Percentiles rank a stretch among this genome's conserved stretches.
Evolutionary conservation across 2,329 filamentous ascomycete species (phyloP).

Genomic region (Fusarium gaditjirri): DNA sequence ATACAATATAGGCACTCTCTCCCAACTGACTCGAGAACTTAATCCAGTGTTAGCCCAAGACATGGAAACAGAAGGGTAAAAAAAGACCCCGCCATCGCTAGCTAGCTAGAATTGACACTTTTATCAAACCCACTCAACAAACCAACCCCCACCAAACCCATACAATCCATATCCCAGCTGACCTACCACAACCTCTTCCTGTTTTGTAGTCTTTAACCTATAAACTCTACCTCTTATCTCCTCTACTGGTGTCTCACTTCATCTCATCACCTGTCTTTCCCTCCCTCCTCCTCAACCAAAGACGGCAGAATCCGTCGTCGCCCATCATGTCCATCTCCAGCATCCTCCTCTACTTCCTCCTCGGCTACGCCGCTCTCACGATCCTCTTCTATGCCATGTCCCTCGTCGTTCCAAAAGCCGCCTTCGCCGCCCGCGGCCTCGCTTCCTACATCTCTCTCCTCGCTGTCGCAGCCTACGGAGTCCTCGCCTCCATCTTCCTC

Average conservation of each 20-base stretch:
- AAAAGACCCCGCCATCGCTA: constrained; percentile 29
- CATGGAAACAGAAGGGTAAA: background rate
- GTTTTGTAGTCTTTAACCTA: background rate
- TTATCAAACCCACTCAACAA: constrained; percentile 21
- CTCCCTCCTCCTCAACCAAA: background rate
- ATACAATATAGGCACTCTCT: background rate
- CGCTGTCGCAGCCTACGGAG: constrained; percentile 75
- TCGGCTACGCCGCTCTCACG: constrained; percentile 63
- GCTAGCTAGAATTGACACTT: constrained; percentile 6
- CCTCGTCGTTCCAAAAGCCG: constrained; percentile 65
- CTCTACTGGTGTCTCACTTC: constrained; percentile 8
- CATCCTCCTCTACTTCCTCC: constrained; percentile 59
- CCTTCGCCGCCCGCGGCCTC: constrained; percentile 76
- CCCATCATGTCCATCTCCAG: constrained; percentile 52
- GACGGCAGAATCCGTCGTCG: background rate
- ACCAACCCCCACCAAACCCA: constrained; percentile 34
- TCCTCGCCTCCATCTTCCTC: constrained; percentile 76
- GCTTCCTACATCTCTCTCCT: constrained; percentile 73
- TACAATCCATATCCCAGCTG: constrained; percentile 16
- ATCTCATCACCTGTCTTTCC: constrained; percentile 3
- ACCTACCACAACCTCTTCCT: constrained; percentile 15
- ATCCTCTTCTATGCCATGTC: constrained; percentile 71
- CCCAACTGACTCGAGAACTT: too few relatives aligned
- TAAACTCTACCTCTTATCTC: background rate
- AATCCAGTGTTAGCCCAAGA: background rate